phyloP scores from a whole-genome alignment of 352 stramenopile genomes.

The Peronosclerospora sorghi region DNA sequence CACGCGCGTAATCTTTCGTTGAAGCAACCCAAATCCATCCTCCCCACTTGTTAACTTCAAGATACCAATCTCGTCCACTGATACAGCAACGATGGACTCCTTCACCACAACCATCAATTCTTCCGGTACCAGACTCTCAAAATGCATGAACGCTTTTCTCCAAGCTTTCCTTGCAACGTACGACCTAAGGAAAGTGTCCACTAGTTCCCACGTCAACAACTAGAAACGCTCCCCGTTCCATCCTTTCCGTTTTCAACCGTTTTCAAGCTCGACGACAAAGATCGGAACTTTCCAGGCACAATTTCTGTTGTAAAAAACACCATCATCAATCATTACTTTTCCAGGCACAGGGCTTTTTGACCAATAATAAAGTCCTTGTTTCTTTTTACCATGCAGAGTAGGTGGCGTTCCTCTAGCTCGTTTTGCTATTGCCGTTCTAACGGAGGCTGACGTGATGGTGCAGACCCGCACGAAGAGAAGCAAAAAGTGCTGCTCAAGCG shows the following conservation, averaged over 20 bases:
- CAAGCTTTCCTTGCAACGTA: conserved; percentile 71
- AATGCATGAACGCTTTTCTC: conserved; percentile 69
- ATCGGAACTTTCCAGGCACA: conserved; percentile 55
- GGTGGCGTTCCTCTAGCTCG: background rate
- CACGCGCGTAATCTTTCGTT: conserved; percentile 55
- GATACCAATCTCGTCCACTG: conserved; percentile 22
- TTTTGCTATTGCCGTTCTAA: background rate
- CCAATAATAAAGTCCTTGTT: background rate
- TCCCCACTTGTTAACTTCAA: conserved; percentile 44
- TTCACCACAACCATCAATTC: conserved; percentile 29
- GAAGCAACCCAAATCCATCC: conserved; percentile 70
- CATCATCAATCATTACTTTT: too few species aligned
- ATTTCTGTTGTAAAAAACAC: conserved; percentile 60
- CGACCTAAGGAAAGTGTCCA: conserved; percentile 66
- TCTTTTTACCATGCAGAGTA: background rate
- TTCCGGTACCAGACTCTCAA: conserved; percentile 40
- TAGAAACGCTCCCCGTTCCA: background rate
- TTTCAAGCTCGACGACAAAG: conserved; percentile 57
- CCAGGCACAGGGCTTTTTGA: too few species aligned
- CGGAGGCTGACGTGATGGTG: background rate
- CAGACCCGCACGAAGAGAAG: conserved; percentile 81
- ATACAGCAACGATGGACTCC: conserved; percentile 10
- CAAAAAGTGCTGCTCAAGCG: conserved; percentile 76
- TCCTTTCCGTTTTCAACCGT: conserved; percentile 7
- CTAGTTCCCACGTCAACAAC: conserved; percentile 1